Evolutionary conservation across 2,329 filamentous ascomycete species (phyloP).

Genomic region (Elsinoe arachidis): DNA sequence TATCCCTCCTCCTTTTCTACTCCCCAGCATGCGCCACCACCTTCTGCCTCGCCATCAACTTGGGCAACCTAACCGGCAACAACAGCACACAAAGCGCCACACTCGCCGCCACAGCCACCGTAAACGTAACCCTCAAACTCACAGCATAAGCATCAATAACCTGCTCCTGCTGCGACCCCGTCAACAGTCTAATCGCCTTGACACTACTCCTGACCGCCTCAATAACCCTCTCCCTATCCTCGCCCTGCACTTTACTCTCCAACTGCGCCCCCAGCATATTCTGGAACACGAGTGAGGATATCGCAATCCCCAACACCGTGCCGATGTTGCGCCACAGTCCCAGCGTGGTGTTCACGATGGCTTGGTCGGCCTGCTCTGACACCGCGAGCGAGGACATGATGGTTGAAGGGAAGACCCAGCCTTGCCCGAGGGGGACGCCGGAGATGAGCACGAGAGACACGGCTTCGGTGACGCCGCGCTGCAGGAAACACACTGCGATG

Average conservation of each 20-base stretch:
- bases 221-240: slow-evolving; percentile 47
- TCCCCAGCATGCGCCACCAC: slow-evolving; percentile 13
- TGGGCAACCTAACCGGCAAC: slow-evolving; percentile 46
- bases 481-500: slow-evolving; percentile 7
- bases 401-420: slow-evolving; percentile 34
- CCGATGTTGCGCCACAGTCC: slow-evolving; percentile 64
- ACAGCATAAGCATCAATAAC: slow-evolving; percentile 34
- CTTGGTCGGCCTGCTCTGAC: slow-evolving; percentile 37
- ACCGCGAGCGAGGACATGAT: slow-evolving; percentile 35
- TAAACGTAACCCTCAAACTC: slow-evolving; percentile 35
- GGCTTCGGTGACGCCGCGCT: background rate
- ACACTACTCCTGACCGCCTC: slow-evolving; percentile 43
- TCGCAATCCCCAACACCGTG: slow-evolving; percentile 63
- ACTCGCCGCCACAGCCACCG: slow-evolving; percentile 37
- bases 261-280: slow-evolving; percentile 58
- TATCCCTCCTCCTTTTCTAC: background rate
- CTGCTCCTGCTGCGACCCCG: slow-evolving; percentile 38
- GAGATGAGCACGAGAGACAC: slow-evolving; percentile 9
- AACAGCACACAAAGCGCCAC: slow-evolving; percentile 44
- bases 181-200: slow-evolving; percentile 38
- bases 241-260: slow-evolving; percentile 48
- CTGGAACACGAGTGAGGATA: slow-evolving; percentile 64
- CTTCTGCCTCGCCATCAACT: slow-evolving; percentile 28
- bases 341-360: slow-evolving; percentile 54
- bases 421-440: slow-evolving; percentile 22